These are phyloP conservation scores for Diaporthe longicolla DNA, from an alignment of 2,329 filamentous ascomycete species.

Conservation along the genomic window DNA sequence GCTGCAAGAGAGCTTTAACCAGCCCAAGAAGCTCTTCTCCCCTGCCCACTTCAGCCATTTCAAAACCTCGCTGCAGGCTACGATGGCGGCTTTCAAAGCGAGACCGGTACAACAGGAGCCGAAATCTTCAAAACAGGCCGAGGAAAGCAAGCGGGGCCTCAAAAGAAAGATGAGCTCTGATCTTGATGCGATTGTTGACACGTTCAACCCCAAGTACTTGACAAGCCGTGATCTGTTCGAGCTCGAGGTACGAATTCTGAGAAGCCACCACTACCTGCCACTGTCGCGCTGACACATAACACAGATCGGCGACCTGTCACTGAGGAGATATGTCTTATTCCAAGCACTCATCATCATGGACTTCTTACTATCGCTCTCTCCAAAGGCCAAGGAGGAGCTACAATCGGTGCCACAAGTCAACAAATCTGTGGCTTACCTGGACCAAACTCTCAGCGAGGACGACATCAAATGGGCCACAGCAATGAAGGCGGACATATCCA, in stretches of 20 bases:
- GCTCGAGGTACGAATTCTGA: conserved; percentile 76
- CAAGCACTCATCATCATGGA: conserved; percentile 96
- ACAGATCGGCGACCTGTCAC: conserved; percentile 92
- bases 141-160: conserved; percentile 74
- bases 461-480: conserved; percentile 89
- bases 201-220: conserved; percentile 97
- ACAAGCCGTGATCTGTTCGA: conserved; percentile 98
- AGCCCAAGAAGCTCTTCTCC: conserved; percentile 87
- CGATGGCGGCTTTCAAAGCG: conserved; percentile 67
- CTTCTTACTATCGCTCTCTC: conserved; percentile 91
- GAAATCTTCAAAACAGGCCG: conserved; percentile 65
- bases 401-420: conserved; percentile 75
- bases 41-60: conserved; percentile 81
- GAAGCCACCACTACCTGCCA: background rate
- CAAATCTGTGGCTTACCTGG: conserved; percentile 87
- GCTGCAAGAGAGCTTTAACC: conserved; percentile 90
- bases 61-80: conserved; percentile 80
- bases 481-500: conserved; percentile 84
- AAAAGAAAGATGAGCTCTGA: conserved; percentile 79
- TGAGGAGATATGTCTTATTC: conserved; percentile 93
- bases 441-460: conserved; percentile 83
- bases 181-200: conserved; percentile 74
- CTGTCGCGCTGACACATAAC: conserved; percentile 46
- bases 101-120: conserved; percentile 65
- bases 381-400: conserved; percentile 84